These are phyloP conservation scores for Chaetomium strumarium DNA, from an alignment of 2,329 filamentous ascomycete species.

Conservation along the genomic window DNA sequence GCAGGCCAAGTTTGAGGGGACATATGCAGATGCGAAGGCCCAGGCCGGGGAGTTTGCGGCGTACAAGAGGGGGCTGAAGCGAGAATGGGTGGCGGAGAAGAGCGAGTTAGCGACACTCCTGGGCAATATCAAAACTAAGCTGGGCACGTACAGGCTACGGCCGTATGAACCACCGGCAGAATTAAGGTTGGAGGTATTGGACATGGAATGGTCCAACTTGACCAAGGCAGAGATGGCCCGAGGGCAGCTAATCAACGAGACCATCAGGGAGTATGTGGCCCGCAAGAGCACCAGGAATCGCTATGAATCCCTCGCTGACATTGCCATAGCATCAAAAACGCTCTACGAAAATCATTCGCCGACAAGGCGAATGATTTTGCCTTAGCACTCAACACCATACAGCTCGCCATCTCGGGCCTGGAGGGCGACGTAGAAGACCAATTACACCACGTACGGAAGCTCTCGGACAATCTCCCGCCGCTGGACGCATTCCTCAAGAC, in stretches of 20 bases:
- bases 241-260: conserved; percentile 95
- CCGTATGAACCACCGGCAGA: conserved; percentile 87
- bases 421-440: conserved; percentile 97
- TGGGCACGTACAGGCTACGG: conserved; percentile 86
- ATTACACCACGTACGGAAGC: conserved; percentile 74
- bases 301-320: background rate
- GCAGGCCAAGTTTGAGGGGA: conserved; percentile 77
- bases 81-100: conserved; percentile 96
- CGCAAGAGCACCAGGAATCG: background rate
- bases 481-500: conserved; percentile 87
- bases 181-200: conserved; percentile 73
- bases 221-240: conserved; percentile 80
- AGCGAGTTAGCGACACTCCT: conserved; percentile 87
- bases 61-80: conserved; percentile 90
- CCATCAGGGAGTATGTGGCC: conserved; percentile 74
- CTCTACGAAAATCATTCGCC: conserved; percentile 83
- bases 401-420: conserved; percentile 89
- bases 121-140: conserved; percentile 98
- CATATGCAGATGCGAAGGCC: conserved; percentile 84
- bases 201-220: conserved; percentile 73
- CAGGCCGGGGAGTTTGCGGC: conserved; percentile 74
- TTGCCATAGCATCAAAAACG: conserved; percentile 75
- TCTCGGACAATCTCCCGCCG: conserved; percentile 79
- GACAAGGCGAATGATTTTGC: conserved; percentile 99
- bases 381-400: conserved; percentile 87